Conservation (phyloP, 2,329 filamentous ascomycete genomes). For the Phialophora verrucosa region DNA sequence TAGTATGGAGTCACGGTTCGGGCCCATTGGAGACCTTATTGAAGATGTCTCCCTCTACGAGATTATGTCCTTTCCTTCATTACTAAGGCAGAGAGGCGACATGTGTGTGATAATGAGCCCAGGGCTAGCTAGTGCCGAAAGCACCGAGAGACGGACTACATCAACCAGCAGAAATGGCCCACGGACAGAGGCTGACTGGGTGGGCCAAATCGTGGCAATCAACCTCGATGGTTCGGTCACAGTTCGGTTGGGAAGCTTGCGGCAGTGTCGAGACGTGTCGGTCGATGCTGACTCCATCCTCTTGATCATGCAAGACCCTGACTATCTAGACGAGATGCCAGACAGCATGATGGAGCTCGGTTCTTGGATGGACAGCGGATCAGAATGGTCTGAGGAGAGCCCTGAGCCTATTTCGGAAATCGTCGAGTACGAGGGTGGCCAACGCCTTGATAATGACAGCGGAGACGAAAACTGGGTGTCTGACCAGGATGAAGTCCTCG, state of each 20-base stretch:
- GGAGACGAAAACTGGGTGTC: constrained; percentile 51
- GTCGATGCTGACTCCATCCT: constrained; percentile 57
- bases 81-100: constrained; percentile 59
- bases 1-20: constrained; percentile 52
- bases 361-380: constrained; percentile 44
- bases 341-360: constrained; percentile 44
- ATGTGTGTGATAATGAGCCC: constrained; percentile 51
- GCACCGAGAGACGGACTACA: not conserved
- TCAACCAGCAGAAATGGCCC: not conserved
- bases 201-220: constrained; percentile 63
- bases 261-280: constrained; percentile 57
- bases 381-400: constrained; percentile 29
- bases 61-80: constrained; percentile 55
- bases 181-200: constrained; percentile 51
- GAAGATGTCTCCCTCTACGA: constrained; percentile 66
- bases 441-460: constrained; percentile 50
- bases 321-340: constrained; percentile 42
- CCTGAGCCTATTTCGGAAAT: constrained; percentile 41
- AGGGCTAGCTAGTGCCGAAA: constrained; percentile 33
- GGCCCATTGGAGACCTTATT: constrained; percentile 48
- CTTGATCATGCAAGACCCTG: constrained; percentile 49
- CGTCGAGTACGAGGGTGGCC: constrained; percentile 53
- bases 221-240: constrained; percentile 59
- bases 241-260: constrained; percentile 59
- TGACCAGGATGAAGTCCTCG: constrained; percentile 46